Evolutionary conservation across 371 early-diverging fungal genomes (phyloP).

Genomic region (Caulochytrium protostelioides): DNA sequence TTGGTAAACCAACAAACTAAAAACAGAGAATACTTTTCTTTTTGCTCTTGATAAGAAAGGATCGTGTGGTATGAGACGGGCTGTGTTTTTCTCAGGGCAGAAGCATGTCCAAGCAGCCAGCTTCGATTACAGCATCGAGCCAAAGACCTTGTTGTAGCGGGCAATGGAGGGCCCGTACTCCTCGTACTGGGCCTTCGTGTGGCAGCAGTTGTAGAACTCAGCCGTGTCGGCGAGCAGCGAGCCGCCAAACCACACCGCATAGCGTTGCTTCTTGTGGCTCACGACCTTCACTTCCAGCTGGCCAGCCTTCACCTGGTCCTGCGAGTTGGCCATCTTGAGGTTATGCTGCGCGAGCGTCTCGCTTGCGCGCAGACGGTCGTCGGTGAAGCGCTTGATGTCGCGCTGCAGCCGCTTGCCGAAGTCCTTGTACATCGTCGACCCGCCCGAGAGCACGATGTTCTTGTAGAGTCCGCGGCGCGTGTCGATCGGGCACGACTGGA

Average conservation of each 20-base stretch:
- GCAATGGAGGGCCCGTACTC: slow-evolving; percentile 90
- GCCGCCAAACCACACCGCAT: slow-evolving; percentile 97
- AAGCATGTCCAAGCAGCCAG: background rate
- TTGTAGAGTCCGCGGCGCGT: slow-evolving; percentile 87
- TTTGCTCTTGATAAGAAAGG: too few species aligned
- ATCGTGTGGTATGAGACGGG: too few species aligned
- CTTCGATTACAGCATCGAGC: slow-evolving; percentile 18
- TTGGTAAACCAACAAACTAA: too few species aligned
- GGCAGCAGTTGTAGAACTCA: slow-evolving; percentile 78
- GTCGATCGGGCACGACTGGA: slow-evolving; percentile 91
- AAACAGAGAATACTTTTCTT: too few species aligned
- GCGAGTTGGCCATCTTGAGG: too few species aligned
- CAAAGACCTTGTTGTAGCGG: slow-evolving; percentile 84
- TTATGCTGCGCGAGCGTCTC: slow-evolving; percentile 47
- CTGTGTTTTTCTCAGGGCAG: too few species aligned
- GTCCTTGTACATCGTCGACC: slow-evolving; percentile 94
- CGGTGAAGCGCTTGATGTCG: slow-evolving; percentile 75
- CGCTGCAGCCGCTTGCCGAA: slow-evolving; percentile 84
- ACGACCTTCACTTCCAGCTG: slow-evolving; percentile 90
- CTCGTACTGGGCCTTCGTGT: slow-evolving; percentile 94
- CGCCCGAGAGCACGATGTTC: slow-evolving; percentile 94
- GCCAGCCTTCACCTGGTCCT: slow-evolving; percentile 30
- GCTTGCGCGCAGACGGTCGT: slow-evolving; percentile 49
- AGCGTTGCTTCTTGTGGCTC: slow-evolving; percentile 90
- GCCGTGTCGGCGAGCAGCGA: slow-evolving; percentile 75